These are phyloP conservation scores for Botryotinia narcissicola DNA, from an alignment of 2,329 filamentous ascomycete species.

Conservation along the genomic window DNA sequence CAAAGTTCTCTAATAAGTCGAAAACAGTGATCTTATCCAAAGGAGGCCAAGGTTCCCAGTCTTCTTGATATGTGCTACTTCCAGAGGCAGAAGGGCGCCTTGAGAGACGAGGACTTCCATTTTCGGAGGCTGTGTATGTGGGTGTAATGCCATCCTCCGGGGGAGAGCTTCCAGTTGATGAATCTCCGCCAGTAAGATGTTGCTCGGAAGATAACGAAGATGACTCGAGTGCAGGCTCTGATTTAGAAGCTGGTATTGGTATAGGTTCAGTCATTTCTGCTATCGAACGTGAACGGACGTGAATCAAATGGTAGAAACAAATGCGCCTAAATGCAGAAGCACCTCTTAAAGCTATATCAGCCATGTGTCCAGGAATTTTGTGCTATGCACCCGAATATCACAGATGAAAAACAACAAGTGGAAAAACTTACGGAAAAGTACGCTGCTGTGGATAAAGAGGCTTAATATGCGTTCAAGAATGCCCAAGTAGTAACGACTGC, in stretches of 20 bases:
- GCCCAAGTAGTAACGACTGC: background rate
- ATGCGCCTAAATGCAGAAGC: conserved; percentile 43
- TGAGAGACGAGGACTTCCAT: conserved; percentile 61
- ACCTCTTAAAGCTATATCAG: conserved; percentile 46
- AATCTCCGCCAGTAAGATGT: conserved; percentile 22
- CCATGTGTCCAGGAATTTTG: conserved; percentile 32
- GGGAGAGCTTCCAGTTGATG: conserved; percentile 49
- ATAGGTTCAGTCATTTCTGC: conserved; percentile 47
- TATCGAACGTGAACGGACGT: conserved; percentile 40
- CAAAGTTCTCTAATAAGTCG: conserved; percentile 91
- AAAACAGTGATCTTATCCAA: conserved; percentile 88
- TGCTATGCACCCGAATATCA: conserved; percentile 24
- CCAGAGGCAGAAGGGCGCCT: conserved; percentile 79
- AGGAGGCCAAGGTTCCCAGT: conserved; percentile 83
- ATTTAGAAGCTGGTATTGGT: conserved; percentile 38
- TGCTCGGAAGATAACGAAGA: conserved; percentile 30
- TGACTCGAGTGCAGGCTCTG: conserved; percentile 27
- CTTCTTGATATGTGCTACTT: conserved; percentile 81
- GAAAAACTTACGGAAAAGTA: background rate
- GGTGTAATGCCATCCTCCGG: conserved; percentile 51
- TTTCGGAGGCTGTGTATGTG: conserved; percentile 46
- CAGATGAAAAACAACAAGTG: background rate
- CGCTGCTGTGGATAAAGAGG: background rate
- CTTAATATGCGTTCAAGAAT: conserved; percentile 9
- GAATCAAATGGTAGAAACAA: conserved; percentile 43